phyloP scores from a whole-genome alignment of 2,329 filamentous ascomycete genomes.

The Monosporascus cannonballus region DNA sequence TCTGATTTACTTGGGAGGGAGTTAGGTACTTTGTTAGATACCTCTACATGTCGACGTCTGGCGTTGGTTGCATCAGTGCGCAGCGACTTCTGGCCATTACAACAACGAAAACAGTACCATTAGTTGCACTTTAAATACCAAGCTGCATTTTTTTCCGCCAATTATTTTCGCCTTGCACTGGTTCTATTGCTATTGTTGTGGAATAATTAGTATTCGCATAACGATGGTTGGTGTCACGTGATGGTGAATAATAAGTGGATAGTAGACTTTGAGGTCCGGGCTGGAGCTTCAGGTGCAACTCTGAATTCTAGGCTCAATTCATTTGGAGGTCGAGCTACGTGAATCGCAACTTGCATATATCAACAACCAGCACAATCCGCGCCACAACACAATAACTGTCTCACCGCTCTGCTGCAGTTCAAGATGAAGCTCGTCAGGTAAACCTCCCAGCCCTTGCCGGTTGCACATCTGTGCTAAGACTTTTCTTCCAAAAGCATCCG shows the following conservation, averaged over 20 bases:
- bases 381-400: neutral
- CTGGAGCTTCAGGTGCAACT: too few species aligned
- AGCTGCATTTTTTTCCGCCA: too few species aligned
- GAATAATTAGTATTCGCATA: too few species aligned
- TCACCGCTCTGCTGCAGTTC: slow-evolving; percentile 12
- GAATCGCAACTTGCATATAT: too few species aligned
- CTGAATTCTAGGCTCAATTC: too few species aligned
- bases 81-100: neutral
- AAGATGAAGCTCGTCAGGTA: slow-evolving; percentile 98
- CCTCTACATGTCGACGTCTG: neutral
- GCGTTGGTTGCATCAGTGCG: neutral
- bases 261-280: too few species aligned
- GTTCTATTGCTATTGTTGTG: too few species aligned
- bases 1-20: neutral
- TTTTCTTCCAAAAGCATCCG: slow-evolving; percentile 28
- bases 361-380: neutral
- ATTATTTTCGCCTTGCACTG: too few species aligned
- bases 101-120: neutral
- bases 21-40: neutral
- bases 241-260: too few species aligned
- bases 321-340: too few species aligned
- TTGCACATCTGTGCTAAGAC: slow-evolving; percentile 39
- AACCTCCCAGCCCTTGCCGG: slow-evolving; percentile 29
- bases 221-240: too few species aligned
- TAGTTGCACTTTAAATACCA: neutral